Evolutionary conservation across 768 basidiomycete genomes (phyloP), one percentile per base, ranked within the genome.

Genomic region (Tylopilus felleus): DNA sequence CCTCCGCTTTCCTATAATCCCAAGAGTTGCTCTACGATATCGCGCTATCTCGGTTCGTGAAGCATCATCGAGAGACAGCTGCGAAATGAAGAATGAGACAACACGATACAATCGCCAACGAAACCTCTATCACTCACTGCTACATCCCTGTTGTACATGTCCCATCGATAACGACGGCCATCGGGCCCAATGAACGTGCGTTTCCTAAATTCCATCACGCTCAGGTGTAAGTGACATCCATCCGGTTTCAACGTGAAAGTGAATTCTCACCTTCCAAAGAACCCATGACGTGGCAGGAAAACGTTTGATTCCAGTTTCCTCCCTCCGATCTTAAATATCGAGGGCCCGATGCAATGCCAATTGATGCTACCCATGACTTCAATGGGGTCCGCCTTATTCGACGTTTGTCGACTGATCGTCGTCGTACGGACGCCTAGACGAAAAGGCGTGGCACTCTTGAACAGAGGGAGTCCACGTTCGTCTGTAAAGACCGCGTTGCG

Each of bases 81-180:
- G 25, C 10, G 4, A 25, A 36, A 52, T 0, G 7, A 38, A 13
- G 12, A 14, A 16, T 57, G 12, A 58, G 51, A 55, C 8, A 1
- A 51, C 33, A 51, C 23, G 25, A 39, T 35, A 19, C 10, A 36
- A 28, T 12, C 39, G 10, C 8, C 21, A 40, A 33, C 1, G 9
- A n/a, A 39, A 19, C 2, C 16, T 47, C 33, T 0, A 12, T 22
- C 14, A 36, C 64, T 19, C 4, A 68, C 58, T 53, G 29, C 49
- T 9, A 65, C 64, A 16, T 51, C 42, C 13, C 47, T 22, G 2
- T 1, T 1, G 19, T 54, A 1, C 47, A 72, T 55, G 10, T 60
- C 57, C 74, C 74, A 75, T 43, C 63, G 60, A 38, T 73, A 74
- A 41, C 53, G 59, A 23, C 53, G 65, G 6, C 67, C 71, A 39